These are phyloP conservation scores for Plasmodium relictum DNA, from an alignment of 169 alveolate genomes.

Conservation along the genomic window DNA sequence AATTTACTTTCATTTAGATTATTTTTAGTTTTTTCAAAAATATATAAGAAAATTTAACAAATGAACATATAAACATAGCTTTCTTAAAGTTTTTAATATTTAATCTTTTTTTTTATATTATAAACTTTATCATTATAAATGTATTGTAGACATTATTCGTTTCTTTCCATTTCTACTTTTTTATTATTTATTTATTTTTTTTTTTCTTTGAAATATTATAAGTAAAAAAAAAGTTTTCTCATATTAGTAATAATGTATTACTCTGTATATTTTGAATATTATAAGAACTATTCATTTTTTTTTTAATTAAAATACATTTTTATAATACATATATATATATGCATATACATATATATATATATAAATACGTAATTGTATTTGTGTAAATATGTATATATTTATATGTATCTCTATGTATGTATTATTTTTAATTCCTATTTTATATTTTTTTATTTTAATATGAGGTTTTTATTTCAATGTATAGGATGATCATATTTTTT, in stretches of 20 bases:
- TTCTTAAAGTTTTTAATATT: not conserved
- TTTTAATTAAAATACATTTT: not conserved
- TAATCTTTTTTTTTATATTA: not conserved
- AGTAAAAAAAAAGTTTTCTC: too few species aligned
- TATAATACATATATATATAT: constrained; percentile 7
- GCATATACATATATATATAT: constrained; percentile 4
- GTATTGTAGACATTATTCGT: not conserved
- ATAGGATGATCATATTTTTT: not conserved
- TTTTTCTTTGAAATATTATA: too few species aligned
- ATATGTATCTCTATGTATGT: not conserved
- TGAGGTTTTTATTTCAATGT: not conserved
- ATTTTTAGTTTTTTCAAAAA: not conserved
- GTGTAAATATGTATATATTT: not conserved
- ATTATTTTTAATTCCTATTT: not conserved
- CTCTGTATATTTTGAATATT: too few species aligned
- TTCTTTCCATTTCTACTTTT: not conserved
- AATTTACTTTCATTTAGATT: too few species aligned
- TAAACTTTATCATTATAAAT: not conserved
- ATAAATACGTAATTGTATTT: constrained; percentile 1
- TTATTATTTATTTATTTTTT: not conserved
- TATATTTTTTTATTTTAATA: not conserved
- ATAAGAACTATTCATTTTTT: too few species aligned
- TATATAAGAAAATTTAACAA: not conserved
- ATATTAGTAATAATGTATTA: too few species aligned
- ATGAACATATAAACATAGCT: not conserved